Percentiles rank a stretch among this genome's conserved stretches.
Evolutionary conservation across 2,329 filamentous ascomycete species (phyloP).

Genomic region (Dendryphion nanum): DNA sequence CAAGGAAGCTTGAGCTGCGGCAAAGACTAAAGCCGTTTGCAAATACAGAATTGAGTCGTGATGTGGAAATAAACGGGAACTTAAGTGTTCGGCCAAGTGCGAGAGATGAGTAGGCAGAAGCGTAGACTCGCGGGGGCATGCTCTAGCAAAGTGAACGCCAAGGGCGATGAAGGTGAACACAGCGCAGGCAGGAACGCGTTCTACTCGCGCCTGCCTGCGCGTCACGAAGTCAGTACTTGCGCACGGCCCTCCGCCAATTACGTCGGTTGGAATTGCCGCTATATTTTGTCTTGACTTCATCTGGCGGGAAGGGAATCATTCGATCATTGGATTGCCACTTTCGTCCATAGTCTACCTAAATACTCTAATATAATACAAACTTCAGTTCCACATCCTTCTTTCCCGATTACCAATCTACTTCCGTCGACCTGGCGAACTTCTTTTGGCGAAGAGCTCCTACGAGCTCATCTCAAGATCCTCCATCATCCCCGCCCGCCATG

Average conservation of each 20-base stretch:
- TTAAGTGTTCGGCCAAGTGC: not conserved
- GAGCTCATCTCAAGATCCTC: constrained; percentile 8
- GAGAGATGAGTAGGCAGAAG: constrained; percentile 16
- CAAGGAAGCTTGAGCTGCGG: too few species aligned
- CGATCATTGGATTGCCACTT: not conserved
- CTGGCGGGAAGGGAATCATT: not conserved
- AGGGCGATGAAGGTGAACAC: constrained; percentile 9
- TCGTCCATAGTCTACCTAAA: not conserved
- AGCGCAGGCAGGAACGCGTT: constrained; percentile 19
- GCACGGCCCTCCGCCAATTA: not conserved
- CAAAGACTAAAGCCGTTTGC: too few species aligned
- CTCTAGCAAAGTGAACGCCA: constrained; percentile 14
- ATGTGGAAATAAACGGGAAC: not conserved
- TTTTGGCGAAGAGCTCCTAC: constrained; percentile 28
- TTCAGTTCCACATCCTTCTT: not conserved
- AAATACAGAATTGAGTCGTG: not conserved
- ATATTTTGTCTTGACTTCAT: not conserved
- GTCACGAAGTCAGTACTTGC: not conserved
- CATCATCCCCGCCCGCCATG: constrained; percentile 26
- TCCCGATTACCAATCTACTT: not conserved
- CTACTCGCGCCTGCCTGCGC: constrained; percentile 19
- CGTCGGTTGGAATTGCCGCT: not conserved
- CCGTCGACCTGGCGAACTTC: constrained; percentile 25
- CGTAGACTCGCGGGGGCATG: constrained; percentile 32
- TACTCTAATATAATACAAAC: not conserved